A percentile compares a stretch with the other conserved stretches of the same genome.
Conservation (phyloP, 345 rosid species). For the Eucalyptus albens region DNA sequence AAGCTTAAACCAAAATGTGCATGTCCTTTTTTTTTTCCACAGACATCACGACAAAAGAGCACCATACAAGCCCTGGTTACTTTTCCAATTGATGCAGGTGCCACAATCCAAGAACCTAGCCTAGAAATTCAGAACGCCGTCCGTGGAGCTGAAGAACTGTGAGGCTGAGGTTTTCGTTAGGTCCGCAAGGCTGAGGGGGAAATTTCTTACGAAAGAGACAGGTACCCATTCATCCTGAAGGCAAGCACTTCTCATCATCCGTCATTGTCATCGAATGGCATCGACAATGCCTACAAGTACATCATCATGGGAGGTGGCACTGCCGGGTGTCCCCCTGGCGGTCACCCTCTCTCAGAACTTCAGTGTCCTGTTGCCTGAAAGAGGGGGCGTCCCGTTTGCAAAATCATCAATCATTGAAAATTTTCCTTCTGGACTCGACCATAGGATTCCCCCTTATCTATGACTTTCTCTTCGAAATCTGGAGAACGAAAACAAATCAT, state of each 20-base stretch:
- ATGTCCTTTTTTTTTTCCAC: no score
- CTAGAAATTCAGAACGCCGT: slow-evolving; percentile 86
- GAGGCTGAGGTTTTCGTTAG: slow-evolving; percentile 71
- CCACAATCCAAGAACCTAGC: slow-evolving; percentile 93
- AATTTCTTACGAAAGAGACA: slow-evolving; percentile 63
- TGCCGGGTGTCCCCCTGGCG: slow-evolving; percentile 89
- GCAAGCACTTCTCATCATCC: slow-evolving; percentile 66
- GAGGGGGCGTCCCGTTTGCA: slow-evolving; percentile 87
- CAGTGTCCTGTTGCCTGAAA: slow-evolving; percentile 68
- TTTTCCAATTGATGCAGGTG: slow-evolving; percentile 38
- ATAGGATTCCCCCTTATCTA: no score
- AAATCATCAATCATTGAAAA: no score
- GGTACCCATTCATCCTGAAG: slow-evolving; percentile 55
- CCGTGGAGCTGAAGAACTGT: slow-evolving; percentile 71
- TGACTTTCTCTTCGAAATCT: no score
- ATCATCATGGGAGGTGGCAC: slow-evolving; percentile 90
- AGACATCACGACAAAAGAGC: no score
- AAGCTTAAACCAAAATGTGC: no score
- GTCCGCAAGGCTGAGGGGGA: slow-evolving; percentile 69
- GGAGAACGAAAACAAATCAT: no score
- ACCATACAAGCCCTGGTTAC: no score
- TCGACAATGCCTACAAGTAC: slow-evolving; percentile 48
- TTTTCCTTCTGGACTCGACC: no score
- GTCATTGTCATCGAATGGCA: slow-evolving; percentile 29
- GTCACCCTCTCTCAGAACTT: slow-evolving; percentile 73